Conservation (phyloP, 129 eudicot species). For the Heracleum sosnowskyi region DNA sequence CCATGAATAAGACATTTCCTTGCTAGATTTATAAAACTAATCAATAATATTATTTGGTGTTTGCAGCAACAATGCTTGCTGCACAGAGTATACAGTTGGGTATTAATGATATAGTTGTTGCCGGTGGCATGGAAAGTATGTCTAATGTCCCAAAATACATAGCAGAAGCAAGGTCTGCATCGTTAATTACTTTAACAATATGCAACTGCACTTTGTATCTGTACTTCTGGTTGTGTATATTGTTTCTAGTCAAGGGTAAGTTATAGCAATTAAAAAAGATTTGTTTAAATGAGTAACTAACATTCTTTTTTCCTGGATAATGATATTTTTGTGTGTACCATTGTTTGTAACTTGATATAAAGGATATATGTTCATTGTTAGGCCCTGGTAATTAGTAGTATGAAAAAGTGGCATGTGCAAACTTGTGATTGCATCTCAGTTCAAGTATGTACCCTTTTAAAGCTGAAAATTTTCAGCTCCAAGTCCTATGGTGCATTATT, state of each 20-base stretch:
- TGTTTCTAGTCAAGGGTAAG: background rate
- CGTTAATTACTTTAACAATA: background rate
- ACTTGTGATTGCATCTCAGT: background rate
- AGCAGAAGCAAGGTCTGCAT: slow-evolving; percentile 75
- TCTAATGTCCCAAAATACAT: slow-evolving; percentile 91
- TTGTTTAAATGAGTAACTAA: background rate
- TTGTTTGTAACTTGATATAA: background rate
- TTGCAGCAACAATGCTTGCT: slow-evolving; percentile 93
- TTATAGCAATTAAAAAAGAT: too few species aligned
- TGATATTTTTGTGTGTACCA: background rate
- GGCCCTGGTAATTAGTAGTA: background rate
- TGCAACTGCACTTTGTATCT: background rate
- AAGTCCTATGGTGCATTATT: background rate
- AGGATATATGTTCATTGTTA: background rate
- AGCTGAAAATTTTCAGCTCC: background rate
- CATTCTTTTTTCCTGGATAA: background rate
- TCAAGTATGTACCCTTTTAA: background rate
- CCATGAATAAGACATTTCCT: background rate
- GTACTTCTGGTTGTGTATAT: background rate
- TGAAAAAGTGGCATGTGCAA: background rate
- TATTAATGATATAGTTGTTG: slow-evolving; percentile 79
- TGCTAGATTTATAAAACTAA: background rate
- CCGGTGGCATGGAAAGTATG: slow-evolving; percentile 99
- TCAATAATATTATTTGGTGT: slow-evolving; percentile 19
- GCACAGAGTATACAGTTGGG: slow-evolving; percentile 97